phyloP scores from a whole-genome alignment of 2,329 filamentous ascomycete genomes.

The Fusarium siculi region DNA sequence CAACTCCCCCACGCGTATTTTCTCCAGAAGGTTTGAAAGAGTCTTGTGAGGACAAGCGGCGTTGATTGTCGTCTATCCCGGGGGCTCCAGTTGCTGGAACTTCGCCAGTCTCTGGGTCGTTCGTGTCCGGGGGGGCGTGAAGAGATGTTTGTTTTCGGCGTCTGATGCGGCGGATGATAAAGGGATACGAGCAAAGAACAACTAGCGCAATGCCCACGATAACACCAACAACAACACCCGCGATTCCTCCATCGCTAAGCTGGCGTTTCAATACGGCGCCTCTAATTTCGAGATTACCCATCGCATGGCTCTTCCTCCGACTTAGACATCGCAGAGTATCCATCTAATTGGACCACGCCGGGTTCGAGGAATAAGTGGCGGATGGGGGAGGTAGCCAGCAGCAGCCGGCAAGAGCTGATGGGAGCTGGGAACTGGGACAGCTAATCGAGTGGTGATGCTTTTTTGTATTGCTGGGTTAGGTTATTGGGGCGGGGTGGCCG shows the following conservation, averaged over 20 bases:
- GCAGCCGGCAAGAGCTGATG: slow-evolving; percentile 37
- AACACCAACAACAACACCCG: slow-evolving; percentile 52
- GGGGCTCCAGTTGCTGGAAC: slow-evolving; percentile 26
- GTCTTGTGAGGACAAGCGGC: slow-evolving; percentile 52
- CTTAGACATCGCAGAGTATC: slow-evolving; percentile 33
- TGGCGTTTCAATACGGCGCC: slow-evolving; percentile 42
- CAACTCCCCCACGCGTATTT: slow-evolving; percentile 43
- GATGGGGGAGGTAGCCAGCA: slow-evolving; percentile 27
- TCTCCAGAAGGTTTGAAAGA: slow-evolving; percentile 49
- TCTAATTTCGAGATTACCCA: slow-evolving; percentile 34
- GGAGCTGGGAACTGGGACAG: slow-evolving; percentile 24
- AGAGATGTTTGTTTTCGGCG: slow-evolving; percentile 41
- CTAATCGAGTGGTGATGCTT: slow-evolving; percentile 23
- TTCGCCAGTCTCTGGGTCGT: slow-evolving; percentile 48
- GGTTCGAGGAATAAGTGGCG: slow-evolving; percentile 21
- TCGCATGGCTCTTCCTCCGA: slow-evolving; percentile 40
- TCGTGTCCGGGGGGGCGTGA: slow-evolving; percentile 21
- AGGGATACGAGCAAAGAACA: slow-evolving; percentile 53
- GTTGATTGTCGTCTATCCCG: slow-evolving; percentile 36
- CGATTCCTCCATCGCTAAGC: slow-evolving; percentile 50
- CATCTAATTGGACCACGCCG: slow-evolving; percentile 32
- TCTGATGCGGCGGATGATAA: slow-evolving; percentile 49
- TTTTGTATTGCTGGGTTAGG: slow-evolving; percentile 20
- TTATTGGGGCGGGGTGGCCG: slow-evolving; percentile 35
- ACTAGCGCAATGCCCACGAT: slow-evolving; percentile 49